phyloP scores from a whole-genome alignment of 768 basidiomycete genomes.

The Astraeus odoratus region DNA sequence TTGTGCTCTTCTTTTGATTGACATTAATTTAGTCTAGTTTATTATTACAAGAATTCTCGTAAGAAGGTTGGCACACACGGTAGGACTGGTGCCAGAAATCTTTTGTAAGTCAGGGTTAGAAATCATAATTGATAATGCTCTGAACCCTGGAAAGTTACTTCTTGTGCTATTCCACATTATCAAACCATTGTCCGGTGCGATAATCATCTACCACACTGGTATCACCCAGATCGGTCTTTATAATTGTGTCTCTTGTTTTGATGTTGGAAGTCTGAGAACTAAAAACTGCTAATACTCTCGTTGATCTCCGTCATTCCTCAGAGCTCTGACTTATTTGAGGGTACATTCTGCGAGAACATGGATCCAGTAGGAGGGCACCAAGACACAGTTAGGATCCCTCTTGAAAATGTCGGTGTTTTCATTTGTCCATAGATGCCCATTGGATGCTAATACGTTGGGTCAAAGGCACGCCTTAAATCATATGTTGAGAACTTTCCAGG shows the following conservation, averaged over 20 bases:
- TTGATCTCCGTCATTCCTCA: slow-evolving; percentile 85
- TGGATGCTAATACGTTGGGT: not conserved
- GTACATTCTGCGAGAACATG: slow-evolving; percentile 78
- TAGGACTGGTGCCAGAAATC: slow-evolving; percentile 75
- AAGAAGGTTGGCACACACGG: slow-evolving; percentile 92
- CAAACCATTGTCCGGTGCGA: slow-evolving; percentile 61
- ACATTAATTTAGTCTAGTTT: slow-evolving; percentile 4
- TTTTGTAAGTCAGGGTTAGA: slow-evolving; percentile 38
- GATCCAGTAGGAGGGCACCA: slow-evolving; percentile 72
- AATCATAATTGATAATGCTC: too few species aligned
- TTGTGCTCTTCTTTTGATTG: slow-evolving; percentile 38
- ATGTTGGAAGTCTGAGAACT: not conserved
- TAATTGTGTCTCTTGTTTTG: slow-evolving; percentile 29
- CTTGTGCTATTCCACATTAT: slow-evolving; percentile 74
- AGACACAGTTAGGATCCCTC: slow-evolving; percentile 80
- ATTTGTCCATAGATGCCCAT: not conserved
- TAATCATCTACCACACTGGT: slow-evolving; percentile 69
- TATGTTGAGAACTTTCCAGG: slow-evolving; percentile 61
- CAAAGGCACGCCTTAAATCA: slow-evolving; percentile 57
- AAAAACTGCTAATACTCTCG: slow-evolving; percentile 45
- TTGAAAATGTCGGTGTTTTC: slow-evolving; percentile 47
- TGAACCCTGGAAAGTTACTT: too few species aligned
- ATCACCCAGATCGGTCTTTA: slow-evolving; percentile 70
- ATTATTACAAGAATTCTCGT: slow-evolving; percentile 48
- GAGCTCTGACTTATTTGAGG: slow-evolving; percentile 63